These are phyloP conservation scores for Begonia fuchsioides DNA, from an alignment of 306 rosid genomes.

Conservation along the genomic window DNA sequence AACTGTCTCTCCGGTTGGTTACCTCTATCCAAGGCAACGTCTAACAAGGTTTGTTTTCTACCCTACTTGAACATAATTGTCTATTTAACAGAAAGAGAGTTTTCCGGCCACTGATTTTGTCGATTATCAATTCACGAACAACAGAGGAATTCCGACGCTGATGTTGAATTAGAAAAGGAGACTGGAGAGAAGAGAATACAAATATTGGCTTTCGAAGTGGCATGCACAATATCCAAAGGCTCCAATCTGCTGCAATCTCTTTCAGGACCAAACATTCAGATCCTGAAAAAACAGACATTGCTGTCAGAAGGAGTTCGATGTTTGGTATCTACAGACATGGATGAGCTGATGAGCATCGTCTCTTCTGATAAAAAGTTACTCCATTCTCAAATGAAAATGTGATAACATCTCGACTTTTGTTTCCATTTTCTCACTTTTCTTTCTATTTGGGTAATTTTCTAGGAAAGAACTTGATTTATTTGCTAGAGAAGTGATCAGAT, in stretches of 20 bases:
- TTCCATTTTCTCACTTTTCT: constrained; percentile 7
- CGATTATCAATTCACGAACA: too few relatives aligned
- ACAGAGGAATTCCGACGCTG: constrained; percentile 17
- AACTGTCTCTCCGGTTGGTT: not conserved
- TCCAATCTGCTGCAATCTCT: constrained; percentile 54
- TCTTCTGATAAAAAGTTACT: constrained; percentile 75
- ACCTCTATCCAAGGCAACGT: constrained; percentile 11
- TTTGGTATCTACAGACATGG: constrained; percentile 56
- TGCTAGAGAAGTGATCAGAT: constrained; percentile 65
- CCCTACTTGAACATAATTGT: too few relatives aligned
- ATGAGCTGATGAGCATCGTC: constrained; percentile 53
- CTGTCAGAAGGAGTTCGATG: constrained; percentile 53
- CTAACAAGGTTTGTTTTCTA: constrained; percentile 15
- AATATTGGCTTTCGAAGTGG: constrained; percentile 90
- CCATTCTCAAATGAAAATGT: too few relatives aligned
- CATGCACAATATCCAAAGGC: constrained; percentile 72
- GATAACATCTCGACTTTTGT: too few relatives aligned
- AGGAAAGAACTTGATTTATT: constrained; percentile 72
- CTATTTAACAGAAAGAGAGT: too few relatives aligned
- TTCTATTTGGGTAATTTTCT: constrained; percentile 3
- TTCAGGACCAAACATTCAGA: constrained; percentile 56
- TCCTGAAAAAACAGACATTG: constrained; percentile 47
- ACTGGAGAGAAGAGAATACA: constrained; percentile 48
- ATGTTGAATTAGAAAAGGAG: constrained; percentile 25
- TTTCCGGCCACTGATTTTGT: not conserved